Percentiles rank a stretch among this genome's conserved stretches.
phyloP scores from a whole-genome alignment of 2,329 filamentous ascomycete genomes.

The Colletotrichum orbiculare region DNA sequence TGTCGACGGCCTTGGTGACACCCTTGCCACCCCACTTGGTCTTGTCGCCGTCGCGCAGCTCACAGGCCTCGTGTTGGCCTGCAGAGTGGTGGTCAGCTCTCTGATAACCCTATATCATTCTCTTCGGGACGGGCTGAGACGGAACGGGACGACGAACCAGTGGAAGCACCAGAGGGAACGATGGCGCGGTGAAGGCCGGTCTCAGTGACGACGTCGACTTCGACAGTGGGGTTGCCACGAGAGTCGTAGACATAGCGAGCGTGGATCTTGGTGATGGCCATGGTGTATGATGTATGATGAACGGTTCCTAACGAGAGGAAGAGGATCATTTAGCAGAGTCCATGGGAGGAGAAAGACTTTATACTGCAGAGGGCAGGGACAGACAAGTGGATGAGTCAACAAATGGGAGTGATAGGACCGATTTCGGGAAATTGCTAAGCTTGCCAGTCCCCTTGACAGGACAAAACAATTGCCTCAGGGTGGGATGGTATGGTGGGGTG shows the following conservation, averaged over 20 bases:
- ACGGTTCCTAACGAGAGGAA: conserved; percentile 21
- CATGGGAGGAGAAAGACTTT: conserved; percentile 30
- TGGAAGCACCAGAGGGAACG: conserved; percentile 92
- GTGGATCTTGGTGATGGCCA: conserved; percentile 92
- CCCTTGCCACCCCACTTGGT: conserved; percentile 88
- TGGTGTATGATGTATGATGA: conserved; percentile 59
- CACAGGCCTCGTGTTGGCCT: conserved; percentile 91
- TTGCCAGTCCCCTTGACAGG: conserved; percentile 36
- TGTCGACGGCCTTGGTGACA: conserved; percentile 85
- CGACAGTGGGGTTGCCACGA: conserved; percentile 96
- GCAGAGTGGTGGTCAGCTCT: conserved; percentile 40
- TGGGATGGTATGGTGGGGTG: conserved; percentile 37
- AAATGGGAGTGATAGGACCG: conserved; percentile 29
- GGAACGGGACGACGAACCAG: conserved; percentile 68
- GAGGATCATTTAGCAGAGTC: conserved; percentile 17
- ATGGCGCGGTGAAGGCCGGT: conserved; percentile 94
- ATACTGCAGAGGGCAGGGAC: conserved; percentile 29
- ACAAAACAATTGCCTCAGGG: conserved; percentile 37
- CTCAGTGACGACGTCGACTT: conserved; percentile 94
- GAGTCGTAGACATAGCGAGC: conserved; percentile 98
- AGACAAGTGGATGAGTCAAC: conserved; percentile 35
- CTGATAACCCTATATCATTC: conserved; percentile 41
- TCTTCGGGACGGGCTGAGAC: conserved; percentile 7
- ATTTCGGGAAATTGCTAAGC: conserved; percentile 36
- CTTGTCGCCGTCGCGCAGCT: conserved; percentile 92